Conservation (phyloP, 192 early-diverging fungal genomes). For the Haplosporangium gracile region DNA sequence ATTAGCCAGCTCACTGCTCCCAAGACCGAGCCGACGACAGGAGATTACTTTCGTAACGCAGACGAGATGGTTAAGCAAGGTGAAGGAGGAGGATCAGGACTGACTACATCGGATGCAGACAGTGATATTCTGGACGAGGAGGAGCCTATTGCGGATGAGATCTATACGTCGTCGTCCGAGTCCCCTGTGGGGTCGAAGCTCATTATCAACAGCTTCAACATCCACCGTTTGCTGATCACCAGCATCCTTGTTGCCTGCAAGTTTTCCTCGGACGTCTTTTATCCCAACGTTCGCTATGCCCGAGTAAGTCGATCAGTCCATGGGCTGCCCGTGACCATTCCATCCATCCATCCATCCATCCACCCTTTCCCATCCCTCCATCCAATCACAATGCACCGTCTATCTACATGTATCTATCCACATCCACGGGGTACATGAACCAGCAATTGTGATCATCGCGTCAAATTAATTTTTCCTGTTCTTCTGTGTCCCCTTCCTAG, state of each 20-base stretch:
- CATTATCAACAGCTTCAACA: slow-evolving; percentile 74
- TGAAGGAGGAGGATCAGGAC: not conserved
- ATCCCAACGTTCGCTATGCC: slow-evolving; percentile 80
- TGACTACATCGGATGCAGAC: not conserved
- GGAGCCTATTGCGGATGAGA: slow-evolving; percentile 50
- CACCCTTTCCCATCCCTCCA: slow-evolving; percentile 1
- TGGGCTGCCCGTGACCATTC: not conserved
- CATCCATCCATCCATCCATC: slow-evolving; percentile 27
- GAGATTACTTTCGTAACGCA: not conserved
- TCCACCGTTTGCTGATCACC: slow-evolving; percentile 78
- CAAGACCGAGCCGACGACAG: not conserved
- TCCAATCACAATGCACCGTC: not conserved
- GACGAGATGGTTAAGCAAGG: slow-evolving; percentile 35
- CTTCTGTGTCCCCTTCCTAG: slow-evolving; percentile 30
- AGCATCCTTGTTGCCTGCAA: slow-evolving; percentile 81
- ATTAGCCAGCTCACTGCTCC: slow-evolving; percentile 30
- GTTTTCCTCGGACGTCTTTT: slow-evolving; percentile 82
- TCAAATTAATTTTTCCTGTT: not conserved
- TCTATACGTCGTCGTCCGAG: slow-evolving; percentile 59
- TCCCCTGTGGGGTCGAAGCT: slow-evolving; percentile 57
- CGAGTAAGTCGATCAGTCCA: slow-evolving; percentile 53
- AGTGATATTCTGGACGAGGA: slow-evolving; percentile 40
- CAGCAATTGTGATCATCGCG: not conserved
- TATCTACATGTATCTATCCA: not conserved
- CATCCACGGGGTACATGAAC: not conserved